phyloP scores from a whole-genome alignment of 805 yeast genomes.

The Candida pini region DNA sequence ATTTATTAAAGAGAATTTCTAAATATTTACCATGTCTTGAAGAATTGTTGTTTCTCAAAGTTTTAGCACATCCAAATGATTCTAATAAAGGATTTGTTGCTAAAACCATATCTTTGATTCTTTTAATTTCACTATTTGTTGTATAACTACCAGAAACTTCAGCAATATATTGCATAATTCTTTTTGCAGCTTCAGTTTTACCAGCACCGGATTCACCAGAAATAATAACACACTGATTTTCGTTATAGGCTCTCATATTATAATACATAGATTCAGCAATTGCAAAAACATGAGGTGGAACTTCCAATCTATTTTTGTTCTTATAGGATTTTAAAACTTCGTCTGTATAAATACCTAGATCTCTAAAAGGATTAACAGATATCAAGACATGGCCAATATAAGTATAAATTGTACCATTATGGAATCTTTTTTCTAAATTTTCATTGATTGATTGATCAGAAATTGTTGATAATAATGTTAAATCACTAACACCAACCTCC shows the following conservation, averaged over 20 bases:
- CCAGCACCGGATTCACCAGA: constrained; percentile 99
- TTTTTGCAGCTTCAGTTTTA: constrained; percentile 95
- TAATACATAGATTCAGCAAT: constrained; percentile 97
- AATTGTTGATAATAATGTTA: constrained; percentile 82
- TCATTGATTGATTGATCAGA: constrained; percentile 91
- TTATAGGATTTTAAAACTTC: constrained; percentile 68
- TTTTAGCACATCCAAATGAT: constrained; percentile 91
- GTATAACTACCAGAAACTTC: constrained; percentile 70
- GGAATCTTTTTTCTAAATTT: constrained; percentile 81
- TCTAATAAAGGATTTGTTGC: constrained; percentile 94
- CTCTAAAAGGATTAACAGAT: constrained; percentile 94
- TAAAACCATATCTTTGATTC: constrained; percentile 93
- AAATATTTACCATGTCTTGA: constrained; percentile 92
- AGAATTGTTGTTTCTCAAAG: constrained; percentile 81
- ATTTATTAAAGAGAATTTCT: constrained; percentile 79
- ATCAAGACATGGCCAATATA: constrained; percentile 92
- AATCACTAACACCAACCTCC: constrained; percentile 97
- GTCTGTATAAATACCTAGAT: constrained; percentile 89
- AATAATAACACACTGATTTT: constrained; percentile 94
- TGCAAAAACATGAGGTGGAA: constrained; percentile 97
- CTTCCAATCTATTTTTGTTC: constrained; percentile 92
- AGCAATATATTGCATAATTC: constrained; percentile 95
- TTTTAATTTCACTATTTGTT: constrained; percentile 64
- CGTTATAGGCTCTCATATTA: constrained; percentile 88
- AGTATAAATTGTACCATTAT: constrained; percentile 85